Base-by-base conservation (phyloP, 768 basidiomycete genomes). In the Hemileccinum impolitum region DNA sequence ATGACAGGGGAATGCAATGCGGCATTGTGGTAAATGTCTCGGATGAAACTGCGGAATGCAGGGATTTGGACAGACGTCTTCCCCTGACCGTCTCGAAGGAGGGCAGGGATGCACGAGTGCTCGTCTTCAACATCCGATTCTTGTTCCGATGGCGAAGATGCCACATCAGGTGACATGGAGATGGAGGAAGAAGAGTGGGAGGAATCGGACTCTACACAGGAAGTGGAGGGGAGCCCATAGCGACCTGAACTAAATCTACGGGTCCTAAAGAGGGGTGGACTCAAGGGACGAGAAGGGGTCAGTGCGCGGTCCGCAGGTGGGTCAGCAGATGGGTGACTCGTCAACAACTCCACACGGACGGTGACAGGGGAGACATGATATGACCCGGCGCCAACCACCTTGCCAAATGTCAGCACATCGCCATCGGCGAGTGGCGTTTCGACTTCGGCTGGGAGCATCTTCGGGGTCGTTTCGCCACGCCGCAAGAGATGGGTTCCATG, bases 391-490 rank as follows among this genome's bases (percentile, higher is more conserved):
- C 81, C 84, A 1, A 91, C 88, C 6, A 75, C 70, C 68, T 90
- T 90, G 56, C 88, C 88, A 58, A 91, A 87, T 2, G 86, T 90
- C 50, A 91, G 57, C 28, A 79, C 64, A 60, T 90, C 88, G 51
- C 85, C 86, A 58, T 88, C 80, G 36, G 72, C 60, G 40, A 91
- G 79, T 34, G 72, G 60, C 28, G 74, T 77, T 25, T 84, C 77
- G 7, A 74, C 71, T 56, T 85, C 81, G 13, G 84, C 72, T 39
- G 70, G 68, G 18, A 90, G 69, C 51, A 62, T 71, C 59, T 62
- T 79, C 1, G 80, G 71, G 10, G 71, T 56, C 1, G 67, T 52
- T 42, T 86, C 83, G 28, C 74, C 77, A 32, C 71, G 65, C 55
- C 77, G 79, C 52, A 76, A 72, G 45, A 90, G 62, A 55, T 86